Evolutionary conservation across 2,329 filamentous ascomycete species (phyloP).

Genomic region (Cladosporium oxysporum): DNA sequence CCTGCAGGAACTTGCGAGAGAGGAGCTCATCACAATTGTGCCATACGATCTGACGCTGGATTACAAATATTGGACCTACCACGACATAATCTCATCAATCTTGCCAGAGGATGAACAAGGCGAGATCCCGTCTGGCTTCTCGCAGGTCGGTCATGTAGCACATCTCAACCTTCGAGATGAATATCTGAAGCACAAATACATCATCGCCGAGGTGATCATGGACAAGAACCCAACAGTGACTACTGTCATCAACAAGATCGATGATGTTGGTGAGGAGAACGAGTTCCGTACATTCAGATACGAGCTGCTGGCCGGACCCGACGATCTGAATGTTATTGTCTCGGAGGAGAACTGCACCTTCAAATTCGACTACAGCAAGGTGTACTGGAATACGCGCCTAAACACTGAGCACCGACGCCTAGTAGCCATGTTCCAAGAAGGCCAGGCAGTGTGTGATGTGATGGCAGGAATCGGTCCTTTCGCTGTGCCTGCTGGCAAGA

Average conservation of each 20-base stretch:
- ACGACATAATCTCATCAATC: constrained; percentile 79
- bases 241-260: constrained; percentile 95
- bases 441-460: constrained; percentile 90
- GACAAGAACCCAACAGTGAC: constrained; percentile 83
- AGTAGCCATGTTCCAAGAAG: constrained; percentile 72
- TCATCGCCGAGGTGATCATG: constrained; percentile 81
- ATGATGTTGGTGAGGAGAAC: constrained; percentile 81
- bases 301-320: constrained; percentile 80
- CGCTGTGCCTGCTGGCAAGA: constrained; percentile 86
- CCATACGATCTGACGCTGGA: constrained; percentile 75
- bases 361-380: constrained; percentile 89
- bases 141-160: constrained; percentile 85
- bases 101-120: constrained; percentile 77
- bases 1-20: constrained; percentile 67
- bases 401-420: constrained; percentile 86
- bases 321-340: constrained; percentile 81
- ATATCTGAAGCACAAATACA: constrained; percentile 79
- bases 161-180: constrained; percentile 86
- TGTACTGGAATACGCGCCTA: constrained; percentile 96
- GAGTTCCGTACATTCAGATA: constrained; percentile 91
- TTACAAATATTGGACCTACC: constrained; percentile 85
- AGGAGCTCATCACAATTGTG: constrained; percentile 68
- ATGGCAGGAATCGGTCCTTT: constrained; percentile 98
- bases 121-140: constrained; percentile 84
- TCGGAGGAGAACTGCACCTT: constrained; percentile 84